Percentiles rank a stretch among this genome's conserved stretches.
These are phyloP conservation scores for Draba incana DNA, from an alignment of 345 rosid genomes.

Conservation along the genomic window DNA sequence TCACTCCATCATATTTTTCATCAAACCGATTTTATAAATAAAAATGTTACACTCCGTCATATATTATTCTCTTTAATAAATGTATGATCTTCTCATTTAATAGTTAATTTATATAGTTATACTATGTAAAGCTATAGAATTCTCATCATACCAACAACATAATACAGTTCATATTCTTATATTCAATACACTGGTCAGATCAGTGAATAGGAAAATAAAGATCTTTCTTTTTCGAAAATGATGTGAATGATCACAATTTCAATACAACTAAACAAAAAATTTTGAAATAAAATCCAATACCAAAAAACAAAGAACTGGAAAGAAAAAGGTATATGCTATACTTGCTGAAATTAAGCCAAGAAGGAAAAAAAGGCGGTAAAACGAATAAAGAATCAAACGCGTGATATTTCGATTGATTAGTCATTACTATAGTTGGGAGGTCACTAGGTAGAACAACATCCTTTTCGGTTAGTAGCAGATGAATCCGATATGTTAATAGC, in stretches of 20 bases:
- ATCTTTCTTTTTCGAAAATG: not conserved
- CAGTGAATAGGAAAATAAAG: not conserved
- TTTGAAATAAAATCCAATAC: slow-evolving; percentile 21
- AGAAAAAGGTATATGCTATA: slow-evolving; percentile 28
- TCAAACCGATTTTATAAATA: too few relatives aligned
- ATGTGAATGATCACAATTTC: slow-evolving; percentile 30
- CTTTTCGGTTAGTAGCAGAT: slow-evolving; percentile 52
- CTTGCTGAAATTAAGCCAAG: slow-evolving; percentile 25
- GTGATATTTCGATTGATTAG: slow-evolving; percentile 27
- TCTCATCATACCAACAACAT: too few relatives aligned
- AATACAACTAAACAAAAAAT: slow-evolving; percentile 26
- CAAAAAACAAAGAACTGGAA: slow-evolving; percentile 10
- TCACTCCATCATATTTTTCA: too few relatives aligned
- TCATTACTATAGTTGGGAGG: slow-evolving; percentile 22
- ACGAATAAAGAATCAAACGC: slow-evolving; percentile 16
- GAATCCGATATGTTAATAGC: slow-evolving; percentile 62
- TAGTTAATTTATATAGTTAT: too few relatives aligned
- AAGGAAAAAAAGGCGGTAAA: not conserved
- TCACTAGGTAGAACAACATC: slow-evolving; percentile 63
- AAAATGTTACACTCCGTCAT: too few relatives aligned
- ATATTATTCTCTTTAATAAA: too few relatives aligned
- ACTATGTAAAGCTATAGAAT: too few relatives aligned
- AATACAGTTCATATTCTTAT: too few relatives aligned
- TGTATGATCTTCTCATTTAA: too few relatives aligned
- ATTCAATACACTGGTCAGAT: too few relatives aligned